phyloP scores from a whole-genome alignment of 2,329 filamentous ascomycete species.

The Fusarium multiceps region DNA sequence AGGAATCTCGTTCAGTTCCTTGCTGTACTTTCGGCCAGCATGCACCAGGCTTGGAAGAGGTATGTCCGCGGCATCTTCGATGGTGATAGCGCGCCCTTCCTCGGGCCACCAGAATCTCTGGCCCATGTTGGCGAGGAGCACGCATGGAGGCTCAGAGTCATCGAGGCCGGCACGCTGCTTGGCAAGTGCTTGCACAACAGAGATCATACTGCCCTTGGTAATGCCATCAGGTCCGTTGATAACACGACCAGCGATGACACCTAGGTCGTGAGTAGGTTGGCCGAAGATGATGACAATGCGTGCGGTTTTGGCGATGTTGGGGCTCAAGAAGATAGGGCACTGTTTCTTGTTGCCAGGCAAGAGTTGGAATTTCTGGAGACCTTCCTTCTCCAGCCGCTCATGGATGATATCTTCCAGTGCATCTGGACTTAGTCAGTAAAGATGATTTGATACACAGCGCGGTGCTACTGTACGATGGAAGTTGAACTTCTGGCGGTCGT shows the following conservation, averaged over 20 bases:
- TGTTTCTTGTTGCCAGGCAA: conserved; percentile 60
- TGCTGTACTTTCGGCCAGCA: conserved; percentile 62
- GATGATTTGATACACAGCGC: accelerated
- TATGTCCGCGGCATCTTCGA: conserved; percentile 65
- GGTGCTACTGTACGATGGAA: conserved; percentile 72
- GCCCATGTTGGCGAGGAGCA: conserved; percentile 83
- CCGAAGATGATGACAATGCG: conserved; percentile 81
- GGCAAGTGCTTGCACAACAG: conserved; percentile 65
- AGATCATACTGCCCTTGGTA: conserved; percentile 75
- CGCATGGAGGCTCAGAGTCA: conserved; percentile 59
- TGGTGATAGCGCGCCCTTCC: conserved; percentile 68
- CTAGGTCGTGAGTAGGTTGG: conserved; percentile 77
- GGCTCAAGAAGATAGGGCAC: conserved; percentile 72
- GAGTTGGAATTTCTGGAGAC: conserved; percentile 69
- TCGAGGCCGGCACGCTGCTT: conserved; percentile 49
- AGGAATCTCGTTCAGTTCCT: conserved; percentile 69
- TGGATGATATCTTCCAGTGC: conserved; percentile 71
- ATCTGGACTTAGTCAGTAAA: conserved; percentile 56
- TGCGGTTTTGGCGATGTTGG: conserved; percentile 64
- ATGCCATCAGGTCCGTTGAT: conserved; percentile 73
- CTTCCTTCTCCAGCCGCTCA: conserved; percentile 69
- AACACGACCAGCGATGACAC: conserved; percentile 77
- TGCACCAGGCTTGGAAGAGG: conserved; percentile 74
- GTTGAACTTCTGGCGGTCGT: conserved; percentile 77
- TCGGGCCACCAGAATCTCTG: conserved; percentile 81